phyloP scores from a whole-genome alignment of 495 filamentous ascomycete species.

The Aspergillus leporis region DNA sequence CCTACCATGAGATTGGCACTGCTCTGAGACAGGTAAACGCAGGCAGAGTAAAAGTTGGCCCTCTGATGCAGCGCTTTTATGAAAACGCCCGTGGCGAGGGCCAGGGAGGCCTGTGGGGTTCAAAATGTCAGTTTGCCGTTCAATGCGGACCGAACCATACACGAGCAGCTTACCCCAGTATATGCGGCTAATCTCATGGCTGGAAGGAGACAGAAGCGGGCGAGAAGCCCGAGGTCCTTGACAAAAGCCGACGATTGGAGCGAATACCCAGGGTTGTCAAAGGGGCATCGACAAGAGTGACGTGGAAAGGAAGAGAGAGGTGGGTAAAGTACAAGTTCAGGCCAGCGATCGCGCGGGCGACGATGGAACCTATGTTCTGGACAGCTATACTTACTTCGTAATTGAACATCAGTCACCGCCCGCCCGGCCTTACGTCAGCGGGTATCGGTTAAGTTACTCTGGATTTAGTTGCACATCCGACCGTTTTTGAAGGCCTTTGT shows the following conservation, averaged over 20 bases:
- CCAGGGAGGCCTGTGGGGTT: constrained; percentile 62
- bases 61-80: constrained; percentile 90
- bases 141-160: background rate
- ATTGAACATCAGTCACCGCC: background rate
- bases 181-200: constrained; percentile 56
- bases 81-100: constrained; percentile 78
- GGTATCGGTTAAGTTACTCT: background rate
- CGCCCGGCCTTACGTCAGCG: constrained; percentile 43
- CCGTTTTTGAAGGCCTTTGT: too few relatives aligned
- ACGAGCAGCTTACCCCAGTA: constrained; percentile 45
- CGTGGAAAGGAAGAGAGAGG: constrained; percentile 12
- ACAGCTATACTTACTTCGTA: constrained; percentile 37
- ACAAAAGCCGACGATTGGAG: constrained; percentile 21
- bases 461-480: too few relatives aligned
- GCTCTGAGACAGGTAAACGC: constrained; percentile 93
- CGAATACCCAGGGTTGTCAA: constrained; percentile 13
- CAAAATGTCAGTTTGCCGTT: constrained; percentile 20
- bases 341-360: constrained; percentile 18
- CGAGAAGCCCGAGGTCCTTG: constrained; percentile 34
- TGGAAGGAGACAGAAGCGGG: constrained; percentile 23
- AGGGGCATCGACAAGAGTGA: constrained; percentile 21
- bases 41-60: constrained; percentile 95
- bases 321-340: background rate
- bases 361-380: constrained; percentile 31
- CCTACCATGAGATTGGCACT: constrained; percentile 90